Base-by-base conservation (phyloP, 352 stramenopile genomes). In the Bremia lactucae region DNA sequence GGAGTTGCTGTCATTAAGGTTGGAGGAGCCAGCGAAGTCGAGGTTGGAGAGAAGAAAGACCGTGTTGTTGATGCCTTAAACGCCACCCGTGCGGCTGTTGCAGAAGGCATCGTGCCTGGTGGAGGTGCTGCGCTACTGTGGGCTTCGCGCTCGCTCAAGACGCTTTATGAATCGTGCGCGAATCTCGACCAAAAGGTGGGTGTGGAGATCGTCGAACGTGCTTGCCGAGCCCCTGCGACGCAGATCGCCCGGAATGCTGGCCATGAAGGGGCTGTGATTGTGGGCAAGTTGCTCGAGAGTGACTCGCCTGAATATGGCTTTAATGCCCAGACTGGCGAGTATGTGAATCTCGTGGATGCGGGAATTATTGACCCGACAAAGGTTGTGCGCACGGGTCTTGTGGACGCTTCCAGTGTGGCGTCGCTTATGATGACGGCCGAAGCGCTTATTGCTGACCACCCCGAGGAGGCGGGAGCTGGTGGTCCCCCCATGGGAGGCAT, bases 1-100 rank as follows among this genome's bases (percentile, higher is more conserved):
- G 97, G 97, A 60, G 95, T 99, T 36, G 97, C 97, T 21, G 95
- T 99, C 18, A 99, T 99, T 70, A 98, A 99, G 76, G 96, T 99
- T 21, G 97, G 97, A 42, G 97, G 96, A 36, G 94, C 94, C 42
- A 97, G 78, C 41, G 97, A 99, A 68, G 94, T 98, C 31, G 97
- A 99, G 70, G 96, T 99, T 11, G 74, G 87, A 18, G 97, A 99
- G 72, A 99, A 99, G 94, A 99, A 99, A 83, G 96, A 99, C 72
- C 92, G 97, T 55, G 94, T 99, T 38, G 91, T 98, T 29, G 97
- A 99, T 75, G 96, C 97, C n/a, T 78, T 99, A 19, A 99, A 99
- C 68, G 96, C 97, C 40, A 99, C 96, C 31, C 92, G 95, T 49
- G 96, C 97, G 4, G 97, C 97, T 50, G 96, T 99, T 4, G 95